Evolutionary conservation across 805 yeast species (phyloP), one percentile per base, ranked within the genome.

Genomic region (Metschnikowia cerradonensis): DNA sequence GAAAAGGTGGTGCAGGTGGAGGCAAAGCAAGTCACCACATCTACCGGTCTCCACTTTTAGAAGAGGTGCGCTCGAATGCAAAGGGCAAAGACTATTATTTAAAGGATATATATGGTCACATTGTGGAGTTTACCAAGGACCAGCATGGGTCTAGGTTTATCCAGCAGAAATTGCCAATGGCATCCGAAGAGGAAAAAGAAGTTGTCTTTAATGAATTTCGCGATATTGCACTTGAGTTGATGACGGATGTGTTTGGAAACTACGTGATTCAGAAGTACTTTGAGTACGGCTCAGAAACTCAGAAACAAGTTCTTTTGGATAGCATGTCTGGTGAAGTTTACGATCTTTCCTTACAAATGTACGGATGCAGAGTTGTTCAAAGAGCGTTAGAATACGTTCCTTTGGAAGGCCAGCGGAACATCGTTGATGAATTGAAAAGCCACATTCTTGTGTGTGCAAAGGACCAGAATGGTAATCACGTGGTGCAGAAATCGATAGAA

Each of bases 391-490:
- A 89, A 65, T 83, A 82, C 53, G 76, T 89, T 39, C 73, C 74
- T 3, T 66, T 80, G 8, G 79, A 78, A 0, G 87, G 88, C 55
- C 94, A 88, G 67, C 75, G 84, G 26, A 67, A 67, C 33, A 76
- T 94, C 32, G 82, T 90, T 46, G 73, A 75, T 23, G 99, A 94
- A 68, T 73, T 94, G 53, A 80, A 76, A 47, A 77, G 78, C 51
- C 80, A 92, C 67, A 88, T 92, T 52, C 62, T 74, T 39, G 56
- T 68, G 26, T 73, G 77, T 56, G 73, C 76, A 31, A 90, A 90
- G 64, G 98, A 94, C 67, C 98, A 92, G 72, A 94, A 94, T 67
- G 99, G 98, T 56, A 94, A 94, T 67, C 99, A 94, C 68, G 99
- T 94, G 15, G 87, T 94, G 56, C 99, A 94, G 71, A 92, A 91